Base-by-base conservation (phyloP, 176 grass and related monocot genomes). In the Elymus sibiricus region DNA sequence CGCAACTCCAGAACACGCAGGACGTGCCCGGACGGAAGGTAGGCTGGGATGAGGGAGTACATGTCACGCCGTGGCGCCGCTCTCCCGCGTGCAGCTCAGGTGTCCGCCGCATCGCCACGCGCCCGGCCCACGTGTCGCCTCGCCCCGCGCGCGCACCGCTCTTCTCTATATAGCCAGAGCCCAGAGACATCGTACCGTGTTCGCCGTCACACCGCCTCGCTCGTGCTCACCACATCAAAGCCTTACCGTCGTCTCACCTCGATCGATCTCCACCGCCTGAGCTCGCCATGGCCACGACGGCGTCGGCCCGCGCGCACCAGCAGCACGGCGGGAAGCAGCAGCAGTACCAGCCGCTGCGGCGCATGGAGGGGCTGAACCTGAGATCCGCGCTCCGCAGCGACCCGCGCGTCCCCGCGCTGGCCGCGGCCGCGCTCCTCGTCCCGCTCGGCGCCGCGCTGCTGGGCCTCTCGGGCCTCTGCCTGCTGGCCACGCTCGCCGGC, bases 401-500 rank as follows among this genome's bases (percentile, higher is more conserved):
- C 56, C 77, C 77, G 22, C 55, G 56, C 22, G 35, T 58, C 6
- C 38, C 77, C 34, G 47, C 75, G 49, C 47, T 77, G 51, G 75
- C 49, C 29, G 77, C 62, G 26, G 72, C 89, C 0, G 65, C 72
- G 7, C 77, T 90, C 17, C 62, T 94, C 35, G 78, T 88, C 70
- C 91, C 88, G 16, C 79, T 93, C 44, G 89, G 78, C 21, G 68
- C 38, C 24, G 60, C 79, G 22, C 81, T 94, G 25, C 86, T 94
- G 22, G 77, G 29, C 51, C 74, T 86, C 42, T 80, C 88, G 0
- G 84, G 80, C 3, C 62, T 77, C 64, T 79, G 70, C 40, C 80
- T 94, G 31, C 76, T 79, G 6, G 66, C 35, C 1, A 93, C 88
- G 21, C 21, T 81, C 59, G n/a, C 64, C 15, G 74, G 88, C 10